Evolutionary conservation across 1,139 yeast genomes (phyloP).

Genomic region (Debaryomycetaceae sp.): DNA sequence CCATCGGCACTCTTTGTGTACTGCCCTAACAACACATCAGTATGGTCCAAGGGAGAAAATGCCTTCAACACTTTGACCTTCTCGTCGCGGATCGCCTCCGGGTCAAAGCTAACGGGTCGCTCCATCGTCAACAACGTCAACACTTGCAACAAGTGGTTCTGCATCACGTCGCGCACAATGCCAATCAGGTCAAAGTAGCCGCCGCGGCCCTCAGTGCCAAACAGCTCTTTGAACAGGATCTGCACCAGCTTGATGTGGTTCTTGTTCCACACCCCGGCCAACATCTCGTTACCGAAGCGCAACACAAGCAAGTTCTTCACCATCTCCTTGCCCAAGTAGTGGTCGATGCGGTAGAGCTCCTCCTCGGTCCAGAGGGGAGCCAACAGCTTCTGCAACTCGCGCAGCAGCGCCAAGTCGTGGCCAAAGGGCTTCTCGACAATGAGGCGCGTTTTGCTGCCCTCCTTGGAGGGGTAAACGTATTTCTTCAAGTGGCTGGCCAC

Average conservation of each 20-base stretch:
- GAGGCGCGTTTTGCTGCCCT: conserved; percentile 67
- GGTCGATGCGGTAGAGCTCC: conserved; percentile 93
- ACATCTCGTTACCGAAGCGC: conserved; percentile 84
- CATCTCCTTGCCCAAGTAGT: conserved; percentile 96
- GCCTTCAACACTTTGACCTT: conserved; percentile 90
- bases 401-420: conserved; percentile 75
- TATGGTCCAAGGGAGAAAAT: conserved; percentile 59
- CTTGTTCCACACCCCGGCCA: conserved; percentile 83
- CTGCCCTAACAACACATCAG: conserved; percentile 82
- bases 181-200: conserved; percentile 96
- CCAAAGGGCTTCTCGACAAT: conserved; percentile 98
- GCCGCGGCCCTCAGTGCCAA: conserved; percentile 98
- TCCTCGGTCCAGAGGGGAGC: conserved; percentile 88
- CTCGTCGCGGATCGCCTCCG: conserved; percentile 94
- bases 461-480: conserved; percentile 54
- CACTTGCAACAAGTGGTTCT: conserved; percentile 92
- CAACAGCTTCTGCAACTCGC: conserved; percentile 69
- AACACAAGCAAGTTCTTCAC: conserved; percentile 87
- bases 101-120: conserved; percentile 82
- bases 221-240: conserved; percentile 89
- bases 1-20: conserved; percentile 84
- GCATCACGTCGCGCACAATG: conserved; percentile 96
- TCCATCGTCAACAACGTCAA: conserved; percentile 92
- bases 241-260: conserved; percentile 76
- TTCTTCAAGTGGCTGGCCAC: conserved; percentile 75